A percentile compares a stretch with the other conserved stretches of the same genome.
phyloP scores from a whole-genome alignment of 352 stramenopile genomes.

The Phytophthora tentaculata region DNA sequence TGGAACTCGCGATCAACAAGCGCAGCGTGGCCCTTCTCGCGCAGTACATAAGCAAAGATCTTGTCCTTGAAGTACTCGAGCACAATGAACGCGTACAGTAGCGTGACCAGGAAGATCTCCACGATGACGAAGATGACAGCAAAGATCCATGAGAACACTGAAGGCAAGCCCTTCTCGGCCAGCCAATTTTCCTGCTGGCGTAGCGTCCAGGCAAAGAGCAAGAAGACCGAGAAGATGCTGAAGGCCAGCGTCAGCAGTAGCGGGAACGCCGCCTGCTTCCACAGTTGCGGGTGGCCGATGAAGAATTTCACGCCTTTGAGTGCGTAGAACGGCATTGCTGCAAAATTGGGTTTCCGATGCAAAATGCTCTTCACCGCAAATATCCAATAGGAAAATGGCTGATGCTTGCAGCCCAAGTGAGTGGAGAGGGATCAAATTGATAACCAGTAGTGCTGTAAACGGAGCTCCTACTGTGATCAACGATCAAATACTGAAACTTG shows the following conservation, averaged over 20 bases:
- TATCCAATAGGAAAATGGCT: slow-evolving; percentile 27
- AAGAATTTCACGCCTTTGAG: slow-evolving; percentile 55
- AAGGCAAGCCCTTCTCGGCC: slow-evolving; percentile 40
- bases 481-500: no score
- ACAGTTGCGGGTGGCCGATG: slow-evolving; percentile 53
- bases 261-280: slow-evolving; percentile 51
- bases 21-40: slow-evolving; percentile 39
- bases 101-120: slow-evolving; percentile 60
- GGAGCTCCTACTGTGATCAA: no score
- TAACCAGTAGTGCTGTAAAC: slow-evolving; percentile 1
- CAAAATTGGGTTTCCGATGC: not conserved
- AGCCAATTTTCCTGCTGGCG: slow-evolving; percentile 50
- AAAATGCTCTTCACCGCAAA: not conserved
- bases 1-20: slow-evolving; percentile 41
- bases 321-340: slow-evolving; percentile 47
- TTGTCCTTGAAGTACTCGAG: slow-evolving; percentile 61
- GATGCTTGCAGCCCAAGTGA: slow-evolving; percentile 2
- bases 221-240: slow-evolving; percentile 48
- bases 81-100: slow-evolving; percentile 57
- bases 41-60: slow-evolving; percentile 62
- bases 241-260: slow-evolving; percentile 61
- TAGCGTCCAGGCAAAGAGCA: slow-evolving; percentile 51
- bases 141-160: slow-evolving; percentile 55
- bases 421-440: slow-evolving; percentile 33
- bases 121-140: slow-evolving; percentile 56